phyloP scores from a whole-genome alignment of 139 green algal genomes.

The Chlamydomonas asymmetrica region DNA sequence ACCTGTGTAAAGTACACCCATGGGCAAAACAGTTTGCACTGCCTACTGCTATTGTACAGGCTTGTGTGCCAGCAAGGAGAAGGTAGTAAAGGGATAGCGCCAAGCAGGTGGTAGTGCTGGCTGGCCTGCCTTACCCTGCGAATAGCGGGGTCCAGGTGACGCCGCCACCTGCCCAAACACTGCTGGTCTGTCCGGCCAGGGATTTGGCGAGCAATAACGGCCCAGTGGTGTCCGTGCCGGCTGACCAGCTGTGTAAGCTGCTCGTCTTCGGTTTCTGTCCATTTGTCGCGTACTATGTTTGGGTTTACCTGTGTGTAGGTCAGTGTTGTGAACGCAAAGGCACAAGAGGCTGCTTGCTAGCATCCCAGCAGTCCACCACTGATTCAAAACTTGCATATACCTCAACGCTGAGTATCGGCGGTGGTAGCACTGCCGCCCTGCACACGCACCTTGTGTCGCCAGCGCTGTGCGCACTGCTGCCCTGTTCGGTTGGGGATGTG shows the following conservation, averaged over 20 bases:
- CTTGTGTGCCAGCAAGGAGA: too few species aligned
- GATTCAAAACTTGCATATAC: not conserved
- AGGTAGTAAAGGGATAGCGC: not conserved
- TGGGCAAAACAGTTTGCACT: too few species aligned
- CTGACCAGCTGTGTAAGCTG: slow-evolving; percentile 59
- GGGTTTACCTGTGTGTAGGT: slow-evolving; percentile 84
- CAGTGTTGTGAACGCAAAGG: not conserved
- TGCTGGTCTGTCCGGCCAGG: slow-evolving; percentile 86
- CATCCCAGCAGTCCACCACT: too few species aligned
- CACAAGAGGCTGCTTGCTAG: too few species aligned
- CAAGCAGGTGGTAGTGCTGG: not conserved
- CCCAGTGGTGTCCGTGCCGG: slow-evolving; percentile 67
- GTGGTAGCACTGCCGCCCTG: not conserved
- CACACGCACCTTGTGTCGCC: slow-evolving; percentile 74
- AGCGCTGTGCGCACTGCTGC: slow-evolving; percentile 87
- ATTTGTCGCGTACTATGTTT: slow-evolving; percentile 80
- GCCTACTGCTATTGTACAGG: too few species aligned
- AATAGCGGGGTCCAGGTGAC: slow-evolving; percentile 84
- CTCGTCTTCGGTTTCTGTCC: slow-evolving; percentile 72
- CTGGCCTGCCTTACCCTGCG: slow-evolving; percentile 37
- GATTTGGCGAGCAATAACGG: slow-evolving; percentile 70
- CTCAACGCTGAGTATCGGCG: too few species aligned
- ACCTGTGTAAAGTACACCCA: too few species aligned
- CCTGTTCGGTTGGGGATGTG: slow-evolving; percentile 77
- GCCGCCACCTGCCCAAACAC: slow-evolving; percentile 86